Percentiles rank a stretch among this genome's conserved stretches.
Conservation (phyloP, 148 eudicot genomes). For the Simmondsia chinensis region DNA sequence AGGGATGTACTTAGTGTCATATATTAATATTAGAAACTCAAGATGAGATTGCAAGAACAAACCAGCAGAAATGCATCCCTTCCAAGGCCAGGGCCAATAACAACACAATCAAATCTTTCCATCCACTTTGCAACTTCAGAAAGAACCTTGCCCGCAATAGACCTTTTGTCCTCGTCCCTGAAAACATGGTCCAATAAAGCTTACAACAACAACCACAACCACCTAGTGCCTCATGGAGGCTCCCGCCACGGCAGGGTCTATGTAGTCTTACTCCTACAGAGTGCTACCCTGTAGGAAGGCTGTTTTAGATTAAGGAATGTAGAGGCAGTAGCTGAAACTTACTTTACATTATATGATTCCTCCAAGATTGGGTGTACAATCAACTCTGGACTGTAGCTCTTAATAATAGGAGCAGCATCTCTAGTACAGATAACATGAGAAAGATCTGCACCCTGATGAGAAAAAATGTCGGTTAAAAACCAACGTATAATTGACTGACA, state of each 20-base stretch:
- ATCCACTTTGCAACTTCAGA: slow-evolving; percentile 84
- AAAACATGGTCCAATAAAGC: slow-evolving; percentile 6
- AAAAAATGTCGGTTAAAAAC: slow-evolving; percentile 1
- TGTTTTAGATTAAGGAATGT: not conserved
- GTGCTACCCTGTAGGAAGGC: too few species aligned
- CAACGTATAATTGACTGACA: too few species aligned
- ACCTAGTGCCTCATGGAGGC: too few species aligned
- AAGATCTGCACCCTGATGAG: slow-evolving; percentile 86
- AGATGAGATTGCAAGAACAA: slow-evolving; percentile 9
- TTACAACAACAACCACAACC: not conserved
- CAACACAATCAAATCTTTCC: slow-evolving; percentile 96
- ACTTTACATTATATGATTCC: slow-evolving; percentile 91
- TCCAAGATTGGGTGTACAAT: slow-evolving; percentile 94
- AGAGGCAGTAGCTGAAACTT: not conserved
- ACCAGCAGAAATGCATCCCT: slow-evolving; percentile 97
- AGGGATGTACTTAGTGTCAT: too few species aligned
- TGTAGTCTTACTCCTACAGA: too few species aligned
- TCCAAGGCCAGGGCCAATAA: slow-evolving; percentile 98
- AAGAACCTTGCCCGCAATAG: slow-evolving; percentile 44
- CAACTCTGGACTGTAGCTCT: slow-evolving; percentile 90
- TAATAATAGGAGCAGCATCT: slow-evolving; percentile 95
- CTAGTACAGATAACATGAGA: slow-evolving; percentile 93
- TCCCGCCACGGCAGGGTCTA: too few species aligned
- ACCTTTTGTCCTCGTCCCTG: slow-evolving; percentile 69
- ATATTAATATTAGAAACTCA: not conserved